Evolutionary conservation across 163 green algal genomes (phyloP).

Genomic region (Trebouxia gelatinosa): DNA sequence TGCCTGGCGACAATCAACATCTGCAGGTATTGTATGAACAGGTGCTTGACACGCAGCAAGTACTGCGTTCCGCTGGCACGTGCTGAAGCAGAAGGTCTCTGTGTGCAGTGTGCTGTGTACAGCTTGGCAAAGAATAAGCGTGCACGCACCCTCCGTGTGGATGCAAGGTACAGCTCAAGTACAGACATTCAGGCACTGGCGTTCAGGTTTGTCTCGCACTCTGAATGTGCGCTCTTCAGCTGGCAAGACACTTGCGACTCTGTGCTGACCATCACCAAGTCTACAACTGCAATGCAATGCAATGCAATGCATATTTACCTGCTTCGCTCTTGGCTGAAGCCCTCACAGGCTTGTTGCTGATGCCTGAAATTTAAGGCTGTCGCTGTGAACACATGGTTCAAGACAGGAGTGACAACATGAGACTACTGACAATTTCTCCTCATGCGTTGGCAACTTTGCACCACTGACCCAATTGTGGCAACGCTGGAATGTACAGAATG

Average conservation of each 20-base stretch:
- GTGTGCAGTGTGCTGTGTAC: constrained; percentile 49
- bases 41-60: not conserved
- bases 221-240: no score
- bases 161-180: constrained; percentile 8
- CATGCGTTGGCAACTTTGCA: no score
- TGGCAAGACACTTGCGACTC: no score
- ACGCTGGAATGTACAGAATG: no score
- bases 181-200: constrained; percentile 4
- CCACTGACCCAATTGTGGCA: no score
- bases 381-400: no score
- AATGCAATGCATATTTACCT: not conserved
- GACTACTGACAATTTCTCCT: no score
- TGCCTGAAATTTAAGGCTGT: no score
- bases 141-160: constrained; percentile 34
- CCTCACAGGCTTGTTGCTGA: not conserved
- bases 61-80: no score
- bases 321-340: constrained; percentile 33
- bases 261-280: not conserved
- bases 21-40: constrained; percentile 20
- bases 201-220: not conserved
- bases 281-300: not conserved
- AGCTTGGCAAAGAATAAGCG: constrained; percentile 40
- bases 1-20: constrained; percentile 23
- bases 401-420: no score
- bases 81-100: not conserved